These are phyloP conservation scores for Penicillium brevicompactum DNA, from an alignment of 2,329 filamentous ascomycete species.

Conservation along the genomic window DNA sequence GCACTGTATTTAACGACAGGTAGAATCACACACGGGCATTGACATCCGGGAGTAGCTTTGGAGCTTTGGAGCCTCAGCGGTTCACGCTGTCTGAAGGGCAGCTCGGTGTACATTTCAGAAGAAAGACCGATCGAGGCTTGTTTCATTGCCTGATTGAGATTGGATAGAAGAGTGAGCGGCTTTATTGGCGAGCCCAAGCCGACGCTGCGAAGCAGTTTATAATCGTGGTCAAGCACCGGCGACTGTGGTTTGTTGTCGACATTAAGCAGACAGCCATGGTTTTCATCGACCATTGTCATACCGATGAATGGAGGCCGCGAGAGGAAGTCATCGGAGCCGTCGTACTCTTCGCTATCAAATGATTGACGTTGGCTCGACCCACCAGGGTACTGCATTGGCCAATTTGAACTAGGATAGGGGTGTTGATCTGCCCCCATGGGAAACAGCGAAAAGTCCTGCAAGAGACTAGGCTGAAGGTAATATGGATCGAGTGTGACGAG, in stretches of 20 bases:
- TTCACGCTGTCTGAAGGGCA: background rate
- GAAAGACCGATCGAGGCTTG: background rate
- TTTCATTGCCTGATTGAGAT: background rate
- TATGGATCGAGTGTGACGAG: background rate
- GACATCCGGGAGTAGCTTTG: background rate
- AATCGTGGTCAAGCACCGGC: background rate
- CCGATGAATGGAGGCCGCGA: background rate
- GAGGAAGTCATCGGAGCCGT: background rate
- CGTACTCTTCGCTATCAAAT: background rate
- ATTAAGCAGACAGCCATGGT: background rate
- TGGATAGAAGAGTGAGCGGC: background rate
- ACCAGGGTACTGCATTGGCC: background rate
- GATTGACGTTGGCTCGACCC: background rate
- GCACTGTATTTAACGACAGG: background rate
- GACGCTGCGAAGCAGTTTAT: background rate
- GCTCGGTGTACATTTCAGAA: background rate
- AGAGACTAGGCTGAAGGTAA: background rate
- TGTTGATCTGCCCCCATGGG: background rate
- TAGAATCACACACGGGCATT: background rate
- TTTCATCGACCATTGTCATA: background rate
- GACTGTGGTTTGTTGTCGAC: background rate
- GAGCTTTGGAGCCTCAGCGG: background rate
- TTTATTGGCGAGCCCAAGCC: background rate
- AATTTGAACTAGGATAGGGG: background rate
- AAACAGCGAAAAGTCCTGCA: too few relatives aligned